Conservation (phyloP, 495 filamentous ascomycete species). For the Podospora tetraspora region DNA sequence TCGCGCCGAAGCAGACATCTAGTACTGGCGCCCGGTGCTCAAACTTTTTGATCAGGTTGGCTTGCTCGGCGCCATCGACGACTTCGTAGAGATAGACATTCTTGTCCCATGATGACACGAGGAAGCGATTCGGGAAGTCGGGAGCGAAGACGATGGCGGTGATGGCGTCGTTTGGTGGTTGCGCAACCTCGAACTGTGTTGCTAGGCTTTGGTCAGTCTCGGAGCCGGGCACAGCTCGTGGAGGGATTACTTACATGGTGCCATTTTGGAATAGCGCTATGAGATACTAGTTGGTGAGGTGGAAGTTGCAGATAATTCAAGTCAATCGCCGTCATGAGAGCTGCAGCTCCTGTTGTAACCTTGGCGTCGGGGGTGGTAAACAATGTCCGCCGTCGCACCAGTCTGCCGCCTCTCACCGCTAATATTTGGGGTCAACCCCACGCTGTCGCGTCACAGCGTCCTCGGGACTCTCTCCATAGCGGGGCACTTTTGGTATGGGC, state of each 20-base stretch:
- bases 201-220: constrained; percentile 30
- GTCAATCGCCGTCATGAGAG: not conserved
- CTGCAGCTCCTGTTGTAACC: not conserved
- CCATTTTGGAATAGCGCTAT: constrained; percentile 22
- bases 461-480: constrained; percentile 1
- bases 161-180: constrained; percentile 82
- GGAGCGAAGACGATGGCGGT: constrained; percentile 82
- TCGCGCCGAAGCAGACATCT: constrained; percentile 83
- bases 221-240: not conserved
- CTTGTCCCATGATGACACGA: constrained; percentile 93
- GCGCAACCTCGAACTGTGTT: constrained; percentile 63
- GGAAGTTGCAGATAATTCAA: not conserved
- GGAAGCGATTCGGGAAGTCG: constrained; percentile 57
- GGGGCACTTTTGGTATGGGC: constrained; percentile 1
- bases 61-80: constrained; percentile 49
- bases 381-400: constrained; percentile 2
- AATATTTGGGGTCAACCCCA: constrained; percentile 11
- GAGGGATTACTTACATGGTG: constrained; percentile 30
- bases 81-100: constrained; percentile 86
- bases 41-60: constrained; percentile 60
- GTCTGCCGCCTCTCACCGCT: constrained; percentile 13
- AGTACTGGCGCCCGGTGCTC: constrained; percentile 82
- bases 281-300: not conserved
- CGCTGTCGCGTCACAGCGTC: constrained; percentile 6
- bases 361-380: constrained; percentile 11